Evolutionary conservation across 2,329 filamentous ascomycete species (phyloP).

Genomic region (Botrytis sinoallii): DNA sequence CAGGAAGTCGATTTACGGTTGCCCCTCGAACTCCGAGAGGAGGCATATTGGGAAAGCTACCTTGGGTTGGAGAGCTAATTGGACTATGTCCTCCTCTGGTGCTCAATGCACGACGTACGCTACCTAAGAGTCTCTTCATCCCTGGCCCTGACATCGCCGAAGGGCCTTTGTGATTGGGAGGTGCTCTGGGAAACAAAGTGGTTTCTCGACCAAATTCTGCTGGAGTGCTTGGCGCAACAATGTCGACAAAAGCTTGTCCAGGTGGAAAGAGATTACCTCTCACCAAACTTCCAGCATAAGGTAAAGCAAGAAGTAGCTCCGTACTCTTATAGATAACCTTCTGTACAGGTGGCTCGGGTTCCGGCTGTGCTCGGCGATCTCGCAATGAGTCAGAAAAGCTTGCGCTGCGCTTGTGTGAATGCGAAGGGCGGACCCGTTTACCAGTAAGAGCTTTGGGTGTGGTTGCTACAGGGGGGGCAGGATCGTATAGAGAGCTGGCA

Average conservation of each 20-base stretch:
- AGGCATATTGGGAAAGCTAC: constrained; percentile 37
- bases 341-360: constrained; percentile 44
- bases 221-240: constrained; percentile 51
- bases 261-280: constrained; percentile 83
- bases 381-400: constrained; percentile 83
- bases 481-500: constrained; percentile 48
- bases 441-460: constrained; percentile 57
- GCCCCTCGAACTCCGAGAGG: constrained; percentile 42
- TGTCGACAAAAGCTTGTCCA: constrained; percentile 74
- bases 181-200: constrained; percentile 45
- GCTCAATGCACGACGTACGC: constrained; percentile 78
- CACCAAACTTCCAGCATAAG: constrained; percentile 79
- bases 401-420: constrained; percentile 75
- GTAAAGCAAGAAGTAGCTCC: constrained; percentile 59
- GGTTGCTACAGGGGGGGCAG: constrained; percentile 51
- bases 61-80: constrained; percentile 38
- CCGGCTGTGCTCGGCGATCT: constrained; percentile 53
- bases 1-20: constrained; percentile 57
- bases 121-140: constrained; percentile 82
- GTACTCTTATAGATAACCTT: constrained; percentile 52
- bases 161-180: constrained; percentile 45
- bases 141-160: constrained; percentile 67
- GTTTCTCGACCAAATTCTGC: constrained; percentile 50
- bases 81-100: constrained; percentile 40
- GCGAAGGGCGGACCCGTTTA: constrained; percentile 56